Conservation (phyloP, 495 filamentous ascomycete species). For the Evernia prunastri region DNA sequence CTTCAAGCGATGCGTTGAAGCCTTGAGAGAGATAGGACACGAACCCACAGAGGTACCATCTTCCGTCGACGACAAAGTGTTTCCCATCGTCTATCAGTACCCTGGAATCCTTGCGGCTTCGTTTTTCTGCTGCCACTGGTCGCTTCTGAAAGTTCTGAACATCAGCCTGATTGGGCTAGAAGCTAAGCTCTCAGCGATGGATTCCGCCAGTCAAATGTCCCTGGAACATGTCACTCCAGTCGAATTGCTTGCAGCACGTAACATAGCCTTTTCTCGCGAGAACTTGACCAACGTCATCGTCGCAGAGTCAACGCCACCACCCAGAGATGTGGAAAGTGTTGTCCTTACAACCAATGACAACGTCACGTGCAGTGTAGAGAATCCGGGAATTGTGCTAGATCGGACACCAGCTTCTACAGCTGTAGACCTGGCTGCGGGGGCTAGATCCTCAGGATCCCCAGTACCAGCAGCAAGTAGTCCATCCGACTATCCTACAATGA, state of each 20-base stretch:
- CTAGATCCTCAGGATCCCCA: background rate
- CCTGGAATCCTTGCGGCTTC: slow-evolving; percentile 7
- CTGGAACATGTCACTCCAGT: background rate
- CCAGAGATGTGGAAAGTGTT: background rate
- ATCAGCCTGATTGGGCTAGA: slow-evolving; percentile 16
- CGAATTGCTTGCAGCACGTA: background rate
- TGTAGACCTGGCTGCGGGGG: background rate
- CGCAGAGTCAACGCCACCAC: background rate
- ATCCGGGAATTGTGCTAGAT: background rate
- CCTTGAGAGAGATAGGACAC: background rate
- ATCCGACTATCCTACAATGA: slow-evolving; percentile 4
- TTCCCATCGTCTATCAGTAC: slow-evolving; percentile 12
- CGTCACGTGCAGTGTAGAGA: background rate
- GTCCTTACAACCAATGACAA: background rate
- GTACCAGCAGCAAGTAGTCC: background rate
- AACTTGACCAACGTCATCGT: background rate
- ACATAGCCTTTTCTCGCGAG: background rate
- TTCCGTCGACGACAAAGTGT: slow-evolving; percentile 6
- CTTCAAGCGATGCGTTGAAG: background rate
- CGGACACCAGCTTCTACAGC: background rate
- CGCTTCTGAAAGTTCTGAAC: slow-evolving; percentile 10
- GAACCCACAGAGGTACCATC: slow-evolving; percentile 4
- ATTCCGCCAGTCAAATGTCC: background rate
- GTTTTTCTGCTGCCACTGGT: slow-evolving; percentile 12
- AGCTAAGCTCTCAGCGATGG: slow-evolving; percentile 8